Conservation (phyloP, 164 flowering plant genomes). For the Vitis riparia region DNA sequence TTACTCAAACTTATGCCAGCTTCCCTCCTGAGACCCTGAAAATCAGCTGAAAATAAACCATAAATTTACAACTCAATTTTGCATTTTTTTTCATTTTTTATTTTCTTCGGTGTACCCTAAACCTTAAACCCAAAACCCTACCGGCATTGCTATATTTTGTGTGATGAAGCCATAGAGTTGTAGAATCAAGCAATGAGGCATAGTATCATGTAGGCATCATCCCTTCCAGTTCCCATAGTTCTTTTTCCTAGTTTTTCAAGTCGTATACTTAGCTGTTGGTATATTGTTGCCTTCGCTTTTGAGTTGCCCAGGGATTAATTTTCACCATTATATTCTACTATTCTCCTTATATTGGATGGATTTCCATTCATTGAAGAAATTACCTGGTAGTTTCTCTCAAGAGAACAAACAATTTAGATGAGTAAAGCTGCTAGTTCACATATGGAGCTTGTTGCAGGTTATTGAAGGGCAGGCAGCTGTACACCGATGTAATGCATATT, state of each 20-base stretch:
- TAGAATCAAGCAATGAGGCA: background rate
- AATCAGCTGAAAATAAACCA: no score
- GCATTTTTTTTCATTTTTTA: no score
- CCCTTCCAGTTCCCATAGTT: no score
- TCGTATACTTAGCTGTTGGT: no score
- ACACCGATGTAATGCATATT: constrained; percentile 54
- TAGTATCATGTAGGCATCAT: no score
- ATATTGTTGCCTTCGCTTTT: background rate
- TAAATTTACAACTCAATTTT: no score
- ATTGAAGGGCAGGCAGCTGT: constrained; percentile 67
- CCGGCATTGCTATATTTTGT: background rate
- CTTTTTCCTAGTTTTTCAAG: background rate
- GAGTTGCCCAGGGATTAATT: background rate
- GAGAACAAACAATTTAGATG: background rate
- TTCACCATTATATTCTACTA: background rate
- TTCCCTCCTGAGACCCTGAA: no score
- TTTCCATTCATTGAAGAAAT: background rate
- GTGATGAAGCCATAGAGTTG: background rate
- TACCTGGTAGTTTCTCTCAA: background rate
- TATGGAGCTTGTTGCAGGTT: constrained; percentile 45
- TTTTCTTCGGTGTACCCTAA: background rate
- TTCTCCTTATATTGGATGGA: background rate
- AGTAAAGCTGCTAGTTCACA: background rate
- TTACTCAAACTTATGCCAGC: no score
- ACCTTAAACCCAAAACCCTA: no score